Conservation (phyloP, 192 early-diverging fungal genomes). For the Linnemannia zychae region DNA sequence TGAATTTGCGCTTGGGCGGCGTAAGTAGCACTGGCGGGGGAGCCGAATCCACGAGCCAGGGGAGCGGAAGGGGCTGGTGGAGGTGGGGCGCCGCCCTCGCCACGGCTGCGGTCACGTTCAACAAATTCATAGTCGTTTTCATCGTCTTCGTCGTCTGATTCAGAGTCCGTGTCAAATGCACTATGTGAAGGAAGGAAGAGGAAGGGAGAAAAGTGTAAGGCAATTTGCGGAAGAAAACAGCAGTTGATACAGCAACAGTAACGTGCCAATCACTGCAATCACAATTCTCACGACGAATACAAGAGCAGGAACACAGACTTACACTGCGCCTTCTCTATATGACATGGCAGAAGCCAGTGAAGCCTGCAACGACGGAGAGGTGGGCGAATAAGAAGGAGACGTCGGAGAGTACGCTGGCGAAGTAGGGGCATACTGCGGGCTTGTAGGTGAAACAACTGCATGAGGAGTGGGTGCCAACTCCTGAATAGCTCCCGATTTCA, state of each 20-base stretch:
- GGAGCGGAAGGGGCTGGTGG: background rate
- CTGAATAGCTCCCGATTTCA: conserved; percentile 27
- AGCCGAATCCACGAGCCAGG: too few species aligned
- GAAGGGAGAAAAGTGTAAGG: too few species aligned
- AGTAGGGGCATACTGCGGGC: conserved; percentile 76
- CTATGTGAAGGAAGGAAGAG: too few species aligned
- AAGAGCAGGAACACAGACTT: background rate
- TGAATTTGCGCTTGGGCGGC: too few species aligned
- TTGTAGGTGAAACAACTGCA: background rate
- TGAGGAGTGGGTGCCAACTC: background rate
- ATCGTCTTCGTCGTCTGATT: background rate
- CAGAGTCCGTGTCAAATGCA: background rate
- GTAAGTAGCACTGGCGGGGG: too few species aligned
- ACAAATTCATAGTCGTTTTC: conserved; percentile 22
- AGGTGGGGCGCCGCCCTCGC: background rate
- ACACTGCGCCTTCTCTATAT: background rate
- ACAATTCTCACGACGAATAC: too few species aligned
- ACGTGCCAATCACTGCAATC: too few species aligned
- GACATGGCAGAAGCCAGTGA: too few species aligned
- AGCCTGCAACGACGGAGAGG: background rate
- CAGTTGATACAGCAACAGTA: too few species aligned
- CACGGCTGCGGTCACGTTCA: background rate
- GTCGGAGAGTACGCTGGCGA: conserved; percentile 65
- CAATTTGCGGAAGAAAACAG: too few species aligned
- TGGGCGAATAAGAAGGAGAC: conserved; percentile 19